Evolutionary conservation across 495 filamentous ascomycete species (phyloP).

Genomic region (Durotheca rogersii): DNA sequence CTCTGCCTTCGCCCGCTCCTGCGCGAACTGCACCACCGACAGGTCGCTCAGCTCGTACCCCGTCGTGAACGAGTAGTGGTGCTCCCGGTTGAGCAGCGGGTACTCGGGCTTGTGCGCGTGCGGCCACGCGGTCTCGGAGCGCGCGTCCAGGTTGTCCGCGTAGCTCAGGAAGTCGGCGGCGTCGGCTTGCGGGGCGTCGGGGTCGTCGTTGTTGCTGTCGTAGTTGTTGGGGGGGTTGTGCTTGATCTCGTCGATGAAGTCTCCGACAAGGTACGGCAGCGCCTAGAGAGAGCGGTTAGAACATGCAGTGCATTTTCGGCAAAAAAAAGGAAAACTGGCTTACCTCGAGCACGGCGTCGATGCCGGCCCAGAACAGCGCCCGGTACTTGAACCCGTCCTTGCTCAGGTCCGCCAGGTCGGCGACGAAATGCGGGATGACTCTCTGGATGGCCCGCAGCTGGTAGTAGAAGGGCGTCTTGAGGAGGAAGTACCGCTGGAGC

Average conservation of each 20-base stretch:
- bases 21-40: not conserved
- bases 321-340: no score
- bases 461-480: not conserved
- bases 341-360: not conserved
- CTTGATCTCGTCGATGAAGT: not conserved
- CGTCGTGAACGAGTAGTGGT: not conserved
- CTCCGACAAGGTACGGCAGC: not conserved
- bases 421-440: not conserved
- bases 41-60: not conserved
- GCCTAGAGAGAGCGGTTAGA: not conserved
- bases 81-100: not conserved
- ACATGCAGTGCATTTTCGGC: no score
- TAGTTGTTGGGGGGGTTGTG: not conserved
- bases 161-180: not conserved
- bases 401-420: not conserved
- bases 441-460: not conserved
- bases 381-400: not conserved
- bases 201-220: no score
- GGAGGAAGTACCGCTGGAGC: not conserved
- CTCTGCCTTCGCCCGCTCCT: not conserved
- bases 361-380: not conserved
- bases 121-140: not conserved
- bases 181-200: not conserved
- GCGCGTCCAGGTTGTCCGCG: not conserved
- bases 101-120: not conserved